phyloP scores from a whole-genome alignment of 2,329 filamentous ascomycete genomes.

The Rasamsonia emersonii region DNA sequence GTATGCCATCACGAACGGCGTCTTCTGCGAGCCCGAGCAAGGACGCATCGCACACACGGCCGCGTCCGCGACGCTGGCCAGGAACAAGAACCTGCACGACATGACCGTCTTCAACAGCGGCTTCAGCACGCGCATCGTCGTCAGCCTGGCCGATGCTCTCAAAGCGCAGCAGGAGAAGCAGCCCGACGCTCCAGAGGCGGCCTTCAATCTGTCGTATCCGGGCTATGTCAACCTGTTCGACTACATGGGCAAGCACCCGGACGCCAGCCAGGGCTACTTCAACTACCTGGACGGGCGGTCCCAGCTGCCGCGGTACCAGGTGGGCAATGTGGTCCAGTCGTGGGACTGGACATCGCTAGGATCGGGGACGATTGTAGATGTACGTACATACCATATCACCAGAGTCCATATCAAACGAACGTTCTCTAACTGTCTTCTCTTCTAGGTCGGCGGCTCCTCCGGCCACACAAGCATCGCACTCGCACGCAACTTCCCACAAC shows the following conservation, averaged over 20 bases:
- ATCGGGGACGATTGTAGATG: conserved; percentile 7
- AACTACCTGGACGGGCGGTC: conserved; percentile 3
- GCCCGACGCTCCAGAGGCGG: background rate
- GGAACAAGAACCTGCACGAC: background rate
- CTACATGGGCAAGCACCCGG: conserved; percentile 1
- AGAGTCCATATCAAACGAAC: background rate
- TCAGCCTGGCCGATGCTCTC: background rate
- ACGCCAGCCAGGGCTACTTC: conserved; percentile 1
- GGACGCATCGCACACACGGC: conserved; percentile 3
- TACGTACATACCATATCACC: conserved; percentile 4
- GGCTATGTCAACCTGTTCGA: conserved; percentile 5
- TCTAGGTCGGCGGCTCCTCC: conserved; percentile 8
- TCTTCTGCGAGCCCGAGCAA: conserved; percentile 3
- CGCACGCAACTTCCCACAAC: conserved; percentile 19
- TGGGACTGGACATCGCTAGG: conserved; percentile 8
- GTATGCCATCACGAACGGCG: conserved; percentile 3
- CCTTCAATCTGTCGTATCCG: conserved; percentile 2
- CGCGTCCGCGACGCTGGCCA: background rate
- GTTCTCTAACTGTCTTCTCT: conserved; percentile 2
- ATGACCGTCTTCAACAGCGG: background rate
- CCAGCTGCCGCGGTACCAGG: conserved; percentile 1
- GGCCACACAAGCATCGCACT: conserved; percentile 11
- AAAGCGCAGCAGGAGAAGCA: background rate
- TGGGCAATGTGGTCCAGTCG: background rate
- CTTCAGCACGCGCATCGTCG: no score